Evolutionary conservation across 108 stramenopile species (phyloP), one percentile per base, ranked within the genome.

Genomic region (Cyclotella distinguenda): DNA sequence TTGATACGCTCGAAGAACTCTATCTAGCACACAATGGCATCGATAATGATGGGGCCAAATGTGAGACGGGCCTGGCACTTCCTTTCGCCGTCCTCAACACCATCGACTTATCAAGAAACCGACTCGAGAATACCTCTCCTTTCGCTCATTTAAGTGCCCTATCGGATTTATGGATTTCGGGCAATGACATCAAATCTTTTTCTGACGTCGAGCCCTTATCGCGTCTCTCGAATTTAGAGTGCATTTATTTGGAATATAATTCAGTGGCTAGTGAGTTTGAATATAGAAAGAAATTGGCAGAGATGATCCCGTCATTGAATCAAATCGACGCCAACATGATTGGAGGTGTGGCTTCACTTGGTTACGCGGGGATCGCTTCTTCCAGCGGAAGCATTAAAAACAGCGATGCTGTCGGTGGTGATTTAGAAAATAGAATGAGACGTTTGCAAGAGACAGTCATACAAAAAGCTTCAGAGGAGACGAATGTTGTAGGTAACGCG

Each of bases 171-270:
- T 99, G 98, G 98, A 69, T 98, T 53, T 95, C 96, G 1, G 93
- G 95, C 30, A 99, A 99, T 87, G 75, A 90, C 56, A 92, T 99
- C 48, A 63, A 78, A 53, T 59, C 75, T 30, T 95, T 95, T 66
- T 79, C 82, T 6, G 96, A 88, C 54, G 72, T 97, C 8, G 63
- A 82, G 44, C 72, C 77, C 11, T 39, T 94, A 23, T 57, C 66
- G 4, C 45, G 42, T 9, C 58, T 68, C 27, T 51, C 61, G n/a
- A 46, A 54, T n/a, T 74, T 99, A 77, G 83, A 88, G 26, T 93
- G 90, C 11, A 62, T 99, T 6, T 99, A 99, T 74, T 77, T 99
- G 59, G 99, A 99, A 77, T 95, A 97, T 77, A 97, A 97, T 67
- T 95, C 97, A 1, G 66, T 97, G 12, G 88, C 84, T 16, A 74